phyloP scores from a whole-genome alignment of 306 rosid species.

The Datisca glomerata region DNA sequence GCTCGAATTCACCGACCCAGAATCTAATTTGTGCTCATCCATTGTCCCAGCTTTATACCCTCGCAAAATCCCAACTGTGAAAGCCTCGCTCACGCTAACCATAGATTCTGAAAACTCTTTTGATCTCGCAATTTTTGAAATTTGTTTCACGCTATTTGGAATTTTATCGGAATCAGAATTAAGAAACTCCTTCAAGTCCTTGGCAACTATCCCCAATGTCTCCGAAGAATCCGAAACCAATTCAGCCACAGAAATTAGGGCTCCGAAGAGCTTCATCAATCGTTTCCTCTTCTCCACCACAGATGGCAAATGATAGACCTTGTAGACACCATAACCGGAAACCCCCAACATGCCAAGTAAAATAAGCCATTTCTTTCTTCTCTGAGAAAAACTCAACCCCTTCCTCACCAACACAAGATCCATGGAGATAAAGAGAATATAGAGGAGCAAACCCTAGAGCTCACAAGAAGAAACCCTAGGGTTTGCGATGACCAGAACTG shows the following conservation, averaged over 20 bases:
- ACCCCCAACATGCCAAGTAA: conserved; percentile 41
- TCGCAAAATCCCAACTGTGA: conserved; percentile 42
- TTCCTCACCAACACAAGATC: conserved; percentile 37
- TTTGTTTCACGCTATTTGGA: conserved; percentile 64
- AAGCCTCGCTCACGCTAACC: conserved; percentile 38
- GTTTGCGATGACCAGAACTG: background rate
- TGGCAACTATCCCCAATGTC: conserved; percentile 36
- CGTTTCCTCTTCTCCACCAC: conserved; percentile 40
- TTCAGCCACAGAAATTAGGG: conserved; percentile 50
- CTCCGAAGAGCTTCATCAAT: conserved; percentile 35
- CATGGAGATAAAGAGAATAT: conserved; percentile 25
- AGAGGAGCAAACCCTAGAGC: conserved; percentile 3
- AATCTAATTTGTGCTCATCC: conserved; percentile 9
- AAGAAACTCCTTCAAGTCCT: conserved; percentile 55
- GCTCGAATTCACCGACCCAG: conserved; percentile 12
- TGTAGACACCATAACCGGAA: conserved; percentile 65
- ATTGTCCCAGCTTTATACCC: conserved; percentile 26
- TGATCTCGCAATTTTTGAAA: conserved; percentile 60
- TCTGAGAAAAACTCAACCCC: conserved; percentile 29
- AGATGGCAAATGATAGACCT: conserved; percentile 45
- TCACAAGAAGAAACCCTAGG: conserved; percentile 11
- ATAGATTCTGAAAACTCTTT: conserved; percentile 42
- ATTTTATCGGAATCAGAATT: conserved; percentile 62
- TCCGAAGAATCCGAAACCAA: conserved; percentile 55
- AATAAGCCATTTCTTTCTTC: conserved; percentile 41